phyloP scores from a whole-genome alignment of 2,329 filamentous ascomycete species.

The Capronia epimyces region DNA sequence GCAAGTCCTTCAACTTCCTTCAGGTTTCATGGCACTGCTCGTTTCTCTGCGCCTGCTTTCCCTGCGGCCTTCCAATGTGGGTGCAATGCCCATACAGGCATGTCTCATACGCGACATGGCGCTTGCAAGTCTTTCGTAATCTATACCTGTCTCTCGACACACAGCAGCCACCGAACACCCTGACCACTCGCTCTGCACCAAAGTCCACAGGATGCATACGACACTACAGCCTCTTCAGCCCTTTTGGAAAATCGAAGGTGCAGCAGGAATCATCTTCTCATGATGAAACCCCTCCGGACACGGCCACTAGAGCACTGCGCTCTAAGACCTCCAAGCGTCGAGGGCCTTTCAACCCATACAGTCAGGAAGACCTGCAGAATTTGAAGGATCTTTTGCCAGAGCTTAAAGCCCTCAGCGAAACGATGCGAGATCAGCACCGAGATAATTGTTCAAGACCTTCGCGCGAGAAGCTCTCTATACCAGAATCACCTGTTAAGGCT shows the following conservation, averaged over 20 bases:
- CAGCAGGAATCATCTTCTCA: neutral
- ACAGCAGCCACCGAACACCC: neutral
- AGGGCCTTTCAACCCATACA: slow-evolving; percentile 16
- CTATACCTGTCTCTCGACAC: slow-evolving; percentile 3
- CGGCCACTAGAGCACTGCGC: neutral
- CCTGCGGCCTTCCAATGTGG: neutral
- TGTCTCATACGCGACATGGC: slow-evolving; percentile 24
- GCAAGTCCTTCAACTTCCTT: too few species aligned
- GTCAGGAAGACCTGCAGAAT: neutral
- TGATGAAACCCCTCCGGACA: neutral
- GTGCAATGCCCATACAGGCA: slow-evolving; percentile 16
- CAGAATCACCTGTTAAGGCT: slow-evolving; percentile 16
- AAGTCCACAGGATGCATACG: neutral
- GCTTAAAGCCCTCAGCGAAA: neutral
- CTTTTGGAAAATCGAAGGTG: neutral
- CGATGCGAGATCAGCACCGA: neutral
- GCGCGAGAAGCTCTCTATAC: neutral
- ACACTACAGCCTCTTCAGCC: neutral
- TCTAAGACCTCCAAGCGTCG: neutral
- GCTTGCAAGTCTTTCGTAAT: slow-evolving; percentile 14
- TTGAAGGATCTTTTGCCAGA: slow-evolving; percentile 1
- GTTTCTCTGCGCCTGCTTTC: neutral
- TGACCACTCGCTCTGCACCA: neutral
- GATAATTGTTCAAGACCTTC: too few species aligned
- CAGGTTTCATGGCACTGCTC: too few species aligned